These are phyloP conservation scores for Farysia itapuensis DNA, from an alignment of 1,284 basidiomycete species.

Conservation along the genomic window DNA sequence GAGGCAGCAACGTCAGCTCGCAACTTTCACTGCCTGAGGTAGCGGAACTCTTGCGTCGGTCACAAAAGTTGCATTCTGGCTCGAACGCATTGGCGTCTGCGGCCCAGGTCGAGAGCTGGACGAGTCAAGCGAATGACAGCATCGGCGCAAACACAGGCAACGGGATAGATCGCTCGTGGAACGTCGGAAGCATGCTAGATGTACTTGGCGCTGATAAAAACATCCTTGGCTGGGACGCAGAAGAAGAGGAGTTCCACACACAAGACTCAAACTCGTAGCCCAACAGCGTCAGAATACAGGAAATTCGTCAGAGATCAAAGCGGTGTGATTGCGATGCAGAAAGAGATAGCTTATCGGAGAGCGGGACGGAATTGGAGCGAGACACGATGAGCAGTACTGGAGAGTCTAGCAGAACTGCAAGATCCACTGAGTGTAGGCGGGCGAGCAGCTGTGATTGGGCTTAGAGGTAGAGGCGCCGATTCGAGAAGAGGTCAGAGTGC, in stretches of 20 bases:
- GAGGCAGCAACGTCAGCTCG: slow-evolving; percentile 1
- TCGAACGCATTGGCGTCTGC: background rate
- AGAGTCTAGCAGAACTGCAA: slow-evolving; percentile 36
- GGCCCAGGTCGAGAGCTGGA: background rate
- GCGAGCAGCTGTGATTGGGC: slow-evolving; percentile 37
- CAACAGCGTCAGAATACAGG: background rate
- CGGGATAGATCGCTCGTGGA: slow-evolving; percentile 33
- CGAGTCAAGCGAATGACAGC: background rate
- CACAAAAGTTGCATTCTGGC: slow-evolving; percentile 3
- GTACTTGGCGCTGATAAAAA: slow-evolving; percentile 36
- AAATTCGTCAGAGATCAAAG: background rate
- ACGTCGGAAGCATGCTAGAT: slow-evolving; percentile 39
- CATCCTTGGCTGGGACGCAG: slow-evolving; percentile 20
- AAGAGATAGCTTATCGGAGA: background rate
- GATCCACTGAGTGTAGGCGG: slow-evolving; percentile 21
- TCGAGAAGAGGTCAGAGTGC: slow-evolving; percentile 13
- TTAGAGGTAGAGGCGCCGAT: slow-evolving; percentile 8
- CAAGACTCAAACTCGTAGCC: background rate
- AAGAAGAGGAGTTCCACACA: slow-evolving; percentile 29
- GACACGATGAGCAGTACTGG: too few relatives aligned
- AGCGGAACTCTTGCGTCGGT: slow-evolving; percentile 19
- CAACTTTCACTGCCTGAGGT: slow-evolving; percentile 19
- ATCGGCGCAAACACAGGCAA: background rate
- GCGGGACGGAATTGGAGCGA: too few relatives aligned
- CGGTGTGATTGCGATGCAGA: background rate